Evolutionary conservation across 2,329 filamentous ascomycete genomes (phyloP), one percentile per base, ranked within the genome.

Genomic region (Xylaria sp.): DNA sequence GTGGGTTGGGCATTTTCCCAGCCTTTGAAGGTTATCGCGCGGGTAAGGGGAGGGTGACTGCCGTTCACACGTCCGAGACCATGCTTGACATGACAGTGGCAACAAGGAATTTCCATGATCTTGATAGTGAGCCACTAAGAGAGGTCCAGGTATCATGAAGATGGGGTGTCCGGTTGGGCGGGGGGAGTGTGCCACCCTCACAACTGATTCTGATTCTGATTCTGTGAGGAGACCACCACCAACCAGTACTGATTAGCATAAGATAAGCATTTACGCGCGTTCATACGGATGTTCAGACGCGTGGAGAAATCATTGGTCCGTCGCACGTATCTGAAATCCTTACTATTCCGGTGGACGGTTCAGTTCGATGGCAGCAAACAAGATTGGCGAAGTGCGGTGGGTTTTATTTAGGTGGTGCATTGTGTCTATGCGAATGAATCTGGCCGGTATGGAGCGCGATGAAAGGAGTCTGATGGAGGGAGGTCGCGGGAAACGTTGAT

Each of bases 71-170:
- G 56, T 58, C 48, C 46, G 43, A n/a, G 39, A 58, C 31, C 46
- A 58, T 46, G 56, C 56, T 23, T 39, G 56, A 31, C 39, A 48
- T 58, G 46, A 58, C 46, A 46, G 56, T 58, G 56, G 56, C 56
- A 58, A 58, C 39, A 46, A 58, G 36, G 56, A 58, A 20, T 28
- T 46, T 33, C 56, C 39, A 36, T 49, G 43, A 25, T 33, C 10
- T 36, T 36, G 9, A 52, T 20, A 36, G 46, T 23, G 31, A 48
- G 46, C 43, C 46, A 39, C n/a, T 51, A 15, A 23, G 25, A 54
- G 33, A 18, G 23, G 36, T 31, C 10, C 18, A 23, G 46, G 43
- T 41, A 46, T 9, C 25, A 46, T 58, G 15, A 15, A 46, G 56
- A 58, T 58, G 56, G 23, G 39, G 23, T 48, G 13, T 46, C 39